Conservation (phyloP, 768 basidiomycete species). For the Stropharia rugosoannulata region DNA sequence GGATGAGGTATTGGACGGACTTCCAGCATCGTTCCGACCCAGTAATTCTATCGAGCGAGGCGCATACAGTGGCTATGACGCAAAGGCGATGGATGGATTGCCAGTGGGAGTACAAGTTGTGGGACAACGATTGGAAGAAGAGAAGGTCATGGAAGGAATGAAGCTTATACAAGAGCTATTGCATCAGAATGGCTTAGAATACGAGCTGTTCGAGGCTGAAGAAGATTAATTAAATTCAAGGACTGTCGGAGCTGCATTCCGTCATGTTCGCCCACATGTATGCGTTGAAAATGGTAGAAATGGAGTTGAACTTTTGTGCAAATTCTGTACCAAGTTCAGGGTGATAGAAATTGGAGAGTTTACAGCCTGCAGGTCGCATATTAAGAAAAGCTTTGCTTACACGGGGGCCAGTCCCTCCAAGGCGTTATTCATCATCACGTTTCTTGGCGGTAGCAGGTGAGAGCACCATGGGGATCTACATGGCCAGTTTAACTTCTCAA, state of each 20-base stretch:
- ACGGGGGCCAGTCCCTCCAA: too few species aligned
- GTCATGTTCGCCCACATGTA: too few species aligned
- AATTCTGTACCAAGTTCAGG: too few species aligned
- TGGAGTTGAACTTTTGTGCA: too few species aligned
- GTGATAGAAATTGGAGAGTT: too few species aligned
- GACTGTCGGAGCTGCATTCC: neutral
- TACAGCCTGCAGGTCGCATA: too few species aligned
- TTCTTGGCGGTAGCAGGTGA: too few species aligned
- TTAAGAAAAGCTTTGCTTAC: too few species aligned
- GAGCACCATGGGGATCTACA: too few species aligned
- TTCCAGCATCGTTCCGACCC: conserved; percentile 29
- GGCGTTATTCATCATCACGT: too few species aligned
- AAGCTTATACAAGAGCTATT: conserved; percentile 43
- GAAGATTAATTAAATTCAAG: neutral
- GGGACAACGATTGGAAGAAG: conserved; percentile 59
- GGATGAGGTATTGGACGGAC: conserved; percentile 37
- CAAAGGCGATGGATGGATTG: conserved; percentile 52
- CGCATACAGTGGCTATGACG: conserved; percentile 50
- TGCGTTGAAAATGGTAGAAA: too few species aligned
- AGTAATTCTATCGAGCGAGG: conserved; percentile 44
- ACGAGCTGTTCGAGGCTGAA: conserved; percentile 10
- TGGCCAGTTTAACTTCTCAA: too few species aligned
- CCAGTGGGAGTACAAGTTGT: conserved; percentile 64
- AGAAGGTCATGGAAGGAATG: conserved; percentile 63
- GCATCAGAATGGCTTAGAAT: conserved; percentile 20